Evolutionary conservation across 78 protist genomes (phyloP), one percentile per base, ranked within the genome.

Genomic region (Dictyostelium intermedium): DNA sequence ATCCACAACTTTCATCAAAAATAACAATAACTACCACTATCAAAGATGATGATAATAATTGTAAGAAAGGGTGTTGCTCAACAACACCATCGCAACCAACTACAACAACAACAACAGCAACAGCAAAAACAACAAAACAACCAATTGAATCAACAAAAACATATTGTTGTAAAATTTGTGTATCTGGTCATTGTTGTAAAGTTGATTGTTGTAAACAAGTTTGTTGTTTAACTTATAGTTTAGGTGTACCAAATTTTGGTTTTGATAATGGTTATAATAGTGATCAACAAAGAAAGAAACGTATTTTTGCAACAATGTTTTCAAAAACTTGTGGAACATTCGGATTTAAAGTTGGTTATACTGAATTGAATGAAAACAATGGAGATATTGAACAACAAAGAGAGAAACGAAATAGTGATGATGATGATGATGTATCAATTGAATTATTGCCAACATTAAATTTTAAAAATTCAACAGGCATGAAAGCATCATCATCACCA

Each of bases 121-220:
- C n/a, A 16, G 2, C 66, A 34, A 27, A 84, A 23, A 16, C 16
- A 23, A 2, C 61, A 41, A n/a, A n/a, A 27, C 13, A 34, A 56
- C n/a, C 11, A 27, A 8, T 9, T 20, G 66, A 56, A 56, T 56
- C 27, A 56, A 63, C 39, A 0, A 69, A 70, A 69, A 34, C 78
- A 23, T 35, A n/a, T 32, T 87, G 93, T 76, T 87, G 93, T 34
- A 84, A 87, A 5, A 61, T 87, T 27, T 87, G 93, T 63, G 30
- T 87, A 18, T 34, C 39, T 7, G 84, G 84, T 3, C 91, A 79
- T 63, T 87, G 93, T 23, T 87, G 93, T 63, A 60, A 63, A 10
- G n/a, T 47, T 9, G 66, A 43, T 32, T 87, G 93, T 32, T 87
- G 93, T 79, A 43, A 50, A 41, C 27, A 81, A 11, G 18, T 53